Conservation (phyloP, 305 asterid genomes). For the Salvia sclarea region DNA sequence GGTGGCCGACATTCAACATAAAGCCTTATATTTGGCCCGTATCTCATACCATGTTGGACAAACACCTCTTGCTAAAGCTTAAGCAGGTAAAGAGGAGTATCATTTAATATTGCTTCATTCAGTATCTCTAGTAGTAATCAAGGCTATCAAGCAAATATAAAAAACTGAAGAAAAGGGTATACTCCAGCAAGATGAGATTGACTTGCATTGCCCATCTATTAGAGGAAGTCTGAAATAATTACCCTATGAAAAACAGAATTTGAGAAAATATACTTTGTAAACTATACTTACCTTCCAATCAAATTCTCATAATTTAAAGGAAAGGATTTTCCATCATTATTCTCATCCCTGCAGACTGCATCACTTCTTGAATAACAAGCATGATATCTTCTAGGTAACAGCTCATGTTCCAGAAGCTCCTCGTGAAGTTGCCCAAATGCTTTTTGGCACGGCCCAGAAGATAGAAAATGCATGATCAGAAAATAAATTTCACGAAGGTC, state of each 20-base stretch:
- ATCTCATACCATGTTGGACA: background rate
- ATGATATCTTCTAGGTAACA: constrained; percentile 96
- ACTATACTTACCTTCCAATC: constrained; percentile 55
- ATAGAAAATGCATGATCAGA: constrained; percentile 88
- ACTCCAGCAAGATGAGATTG: constrained; percentile 11
- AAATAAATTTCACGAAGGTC: constrained; percentile 84
- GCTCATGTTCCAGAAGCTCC: constrained; percentile 81
- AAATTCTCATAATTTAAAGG: constrained; percentile 66
- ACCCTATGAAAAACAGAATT: constrained; percentile 27
- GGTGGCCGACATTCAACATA: background rate
- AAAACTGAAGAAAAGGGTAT: background rate
- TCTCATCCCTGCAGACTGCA: constrained; percentile 41
- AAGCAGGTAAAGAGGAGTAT: background rate
- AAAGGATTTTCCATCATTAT: constrained; percentile 63
- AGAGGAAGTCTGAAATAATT: constrained; percentile 15
- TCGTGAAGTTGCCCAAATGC: constrained; percentile 59
- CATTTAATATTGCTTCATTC: background rate
- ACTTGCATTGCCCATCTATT: constrained; percentile 25
- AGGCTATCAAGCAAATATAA: background rate
- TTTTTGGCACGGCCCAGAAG: constrained; percentile 91
- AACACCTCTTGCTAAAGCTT: background rate
- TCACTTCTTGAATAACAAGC: constrained; percentile 79
- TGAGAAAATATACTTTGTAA: background rate
- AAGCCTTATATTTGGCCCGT: background rate
- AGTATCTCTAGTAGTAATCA: background rate